Base-by-base conservation (phyloP, 2,329 filamentous ascomycete species). In the Colletotrichum lupini region DNA sequence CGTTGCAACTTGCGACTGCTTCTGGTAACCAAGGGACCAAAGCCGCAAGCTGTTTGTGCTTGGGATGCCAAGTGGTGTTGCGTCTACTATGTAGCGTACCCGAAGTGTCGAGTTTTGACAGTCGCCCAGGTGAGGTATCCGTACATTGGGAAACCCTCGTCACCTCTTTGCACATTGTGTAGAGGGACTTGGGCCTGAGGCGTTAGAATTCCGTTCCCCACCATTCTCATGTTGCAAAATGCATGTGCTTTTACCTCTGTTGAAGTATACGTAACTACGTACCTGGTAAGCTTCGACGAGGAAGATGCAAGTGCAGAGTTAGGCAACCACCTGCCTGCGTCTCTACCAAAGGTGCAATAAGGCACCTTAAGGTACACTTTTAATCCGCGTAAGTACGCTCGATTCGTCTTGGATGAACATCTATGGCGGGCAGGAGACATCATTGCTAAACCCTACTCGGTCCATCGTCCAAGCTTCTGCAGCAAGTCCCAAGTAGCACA, bases 111-210 rank as follows among this genome's bases (percentile, higher is more conserved):
- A n/a, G 19, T 9, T 19, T 49, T 22, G 42, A n/a, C 16, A 49
- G 42, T 22, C 7, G 7, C n/a, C 42, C 42, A 11, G 42, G 42
- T 49, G 19, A 42, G 16, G 37, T 42, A 42, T 42, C 37, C 37
- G 42, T 49, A 49, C 42, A 6, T n/a, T 49, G 42, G 11, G 46
- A 32, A 49, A 28, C 57, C 68, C 57, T 57, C 62, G 30, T 57
- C 35, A 55, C 53, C 1, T 35, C 32, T 73, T 49, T 26, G 37
- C 60, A 65, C 37, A 52, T 66, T 73, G 42, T 19, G 42, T 3
- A 60, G 35, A 59, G 71, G 12, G 26, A 8, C 70, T 24, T n/a
- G 55, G 66, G 67, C 32, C 70, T 60, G 37, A 72, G 68, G 68
- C 35, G 63, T 53, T 49, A 4, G 19, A n/a, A 49, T 49, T 19